Evolutionary conservation across 75 land plant genomes (phyloP), one percentile per base, ranked within the genome.

Genomic region (Picea glauca): DNA sequence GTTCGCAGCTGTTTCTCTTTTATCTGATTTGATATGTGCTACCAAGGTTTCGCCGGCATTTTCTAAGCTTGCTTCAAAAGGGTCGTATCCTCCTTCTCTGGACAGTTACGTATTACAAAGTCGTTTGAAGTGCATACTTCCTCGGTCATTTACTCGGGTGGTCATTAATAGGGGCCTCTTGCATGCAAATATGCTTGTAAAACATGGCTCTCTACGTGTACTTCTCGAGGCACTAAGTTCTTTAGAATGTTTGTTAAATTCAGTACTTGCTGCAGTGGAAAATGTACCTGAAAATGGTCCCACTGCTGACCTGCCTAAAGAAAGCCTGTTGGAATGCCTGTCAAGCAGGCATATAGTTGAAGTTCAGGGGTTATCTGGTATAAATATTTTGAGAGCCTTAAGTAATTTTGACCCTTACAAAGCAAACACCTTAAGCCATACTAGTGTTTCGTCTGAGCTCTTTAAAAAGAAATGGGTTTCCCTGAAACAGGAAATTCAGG

Each of bases 91-190:
- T 2, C 88, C 90, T 8, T 54, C 79, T 21, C 14, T 84, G 32
- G 81, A 88, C 31, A 79, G 78, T 58, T 21, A 84, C 13, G 77
- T 83, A 62, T 62, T 95, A 17, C 92, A 86, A 65, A 65, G 80
- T 72, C 84, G 86, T n/a, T 18, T 97, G 63, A 87, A 87, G 59
- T 87, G 92, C 84, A 79, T 91, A 5, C 64, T 81, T 72, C 93
- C 98, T 61, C 87, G 85, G 38, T 66, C 89, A 50, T 82, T 95
- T 26, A 77, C 87, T 46, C 85, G 92, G 75, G 83, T 78, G 21
- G 82, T 83, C 6, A 81, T 90, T 46, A 94, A 91, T 60, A 93
- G 93, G 79, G 99, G 95, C 32, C 85, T 97, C 72, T 91, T 89
- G 33, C 98, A 97, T 77, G 78, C 88, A 18, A 80, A 91, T 59